phyloP scores from a whole-genome alignment of 495 filamentous ascomycete species.

The Mytilinidion resinicola region DNA sequence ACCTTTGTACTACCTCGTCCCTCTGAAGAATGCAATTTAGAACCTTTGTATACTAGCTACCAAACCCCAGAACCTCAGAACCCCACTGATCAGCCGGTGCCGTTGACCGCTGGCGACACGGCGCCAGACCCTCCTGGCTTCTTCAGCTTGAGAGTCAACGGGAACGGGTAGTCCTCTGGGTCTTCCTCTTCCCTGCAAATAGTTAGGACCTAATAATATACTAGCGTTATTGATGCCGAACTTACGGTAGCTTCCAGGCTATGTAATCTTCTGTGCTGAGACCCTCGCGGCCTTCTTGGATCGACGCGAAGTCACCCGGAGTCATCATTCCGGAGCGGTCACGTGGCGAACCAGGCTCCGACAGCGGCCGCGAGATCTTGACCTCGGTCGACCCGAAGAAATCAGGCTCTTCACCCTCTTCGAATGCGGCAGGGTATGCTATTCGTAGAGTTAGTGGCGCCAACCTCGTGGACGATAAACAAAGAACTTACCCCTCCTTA shows the following conservation, averaged over 20 bases:
- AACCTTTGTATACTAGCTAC: not conserved
- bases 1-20: not conserved
- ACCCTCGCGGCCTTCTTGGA: constrained; percentile 91
- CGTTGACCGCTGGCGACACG: not conserved
- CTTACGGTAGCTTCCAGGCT: constrained; percentile 96
- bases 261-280: constrained; percentile 96
- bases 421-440: constrained; percentile 86
- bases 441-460: constrained; percentile 5
- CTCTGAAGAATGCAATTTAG: not conserved
- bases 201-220: not conserved
- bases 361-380: constrained; percentile 90
- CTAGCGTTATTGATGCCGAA: constrained; percentile 25
- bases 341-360: constrained; percentile 84
- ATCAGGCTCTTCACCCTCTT: constrained; percentile 64
- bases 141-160: constrained; percentile 62
- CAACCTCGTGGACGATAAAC: not conserved
- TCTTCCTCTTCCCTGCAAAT: constrained; percentile 70
- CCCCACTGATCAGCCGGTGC: not conserved
- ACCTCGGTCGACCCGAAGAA: constrained; percentile 85
- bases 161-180: constrained; percentile 91
- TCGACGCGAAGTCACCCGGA: constrained; percentile 90
- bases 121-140: constrained; percentile 6
- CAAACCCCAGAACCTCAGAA: too few species aligned
- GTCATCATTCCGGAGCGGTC: constrained; percentile 98
- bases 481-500: constrained; percentile 59